Percentiles rank a stretch among this genome's conserved stretches.
phyloP scores from a whole-genome alignment of 352 stramenopile genomes.

The Phytophthora sansomeana region DNA sequence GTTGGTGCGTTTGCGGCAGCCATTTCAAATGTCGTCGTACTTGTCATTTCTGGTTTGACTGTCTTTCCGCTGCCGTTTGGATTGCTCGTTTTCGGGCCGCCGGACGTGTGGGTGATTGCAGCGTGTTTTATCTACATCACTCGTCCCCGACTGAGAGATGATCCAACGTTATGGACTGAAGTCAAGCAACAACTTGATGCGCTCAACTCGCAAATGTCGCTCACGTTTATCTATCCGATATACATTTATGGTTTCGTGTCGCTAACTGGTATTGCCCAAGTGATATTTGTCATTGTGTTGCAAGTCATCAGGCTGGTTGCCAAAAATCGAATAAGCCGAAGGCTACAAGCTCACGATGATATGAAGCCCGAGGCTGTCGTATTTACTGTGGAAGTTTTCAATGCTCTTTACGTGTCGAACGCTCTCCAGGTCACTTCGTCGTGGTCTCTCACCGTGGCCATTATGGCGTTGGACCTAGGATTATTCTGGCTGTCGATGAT shows the following conservation, averaged over 20 bases:
- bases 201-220: slow-evolving; percentile 7
- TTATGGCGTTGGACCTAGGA: neutral
- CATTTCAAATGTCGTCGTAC: slow-evolving; percentile 6
- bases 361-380: slow-evolving; percentile 14
- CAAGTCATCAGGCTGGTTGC: slow-evolving; percentile 6
- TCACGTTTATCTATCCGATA: slow-evolving; percentile 20
- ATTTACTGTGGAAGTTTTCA: slow-evolving; percentile 12
- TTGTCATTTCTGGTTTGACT: slow-evolving; percentile 8
- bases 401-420: slow-evolving; percentile 15
- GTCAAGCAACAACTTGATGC: slow-evolving; percentile 15
- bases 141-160: neutral
- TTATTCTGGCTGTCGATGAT: slow-evolving; percentile 3
- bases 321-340: slow-evolving; percentile 10
- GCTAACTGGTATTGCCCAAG: slow-evolving; percentile 9
- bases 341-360: slow-evolving; percentile 9
- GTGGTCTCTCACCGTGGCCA: slow-evolving; percentile 3
- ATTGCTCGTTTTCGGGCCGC: slow-evolving; percentile 2
- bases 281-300: slow-evolving; percentile 10
- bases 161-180: slow-evolving; percentile 8
- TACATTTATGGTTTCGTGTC: slow-evolving; percentile 18
- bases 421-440: slow-evolving; percentile 4
- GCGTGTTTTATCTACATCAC: slow-evolving; percentile 13
- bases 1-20: neutral
- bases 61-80: slow-evolving; percentile 17
- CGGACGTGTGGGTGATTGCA: slow-evolving; percentile 2